A percentile compares a stretch with the other conserved stretches of the same genome.
Conservation (phyloP, 1,284 basidiomycete species). For the Puccinia sorghi region DNA sequence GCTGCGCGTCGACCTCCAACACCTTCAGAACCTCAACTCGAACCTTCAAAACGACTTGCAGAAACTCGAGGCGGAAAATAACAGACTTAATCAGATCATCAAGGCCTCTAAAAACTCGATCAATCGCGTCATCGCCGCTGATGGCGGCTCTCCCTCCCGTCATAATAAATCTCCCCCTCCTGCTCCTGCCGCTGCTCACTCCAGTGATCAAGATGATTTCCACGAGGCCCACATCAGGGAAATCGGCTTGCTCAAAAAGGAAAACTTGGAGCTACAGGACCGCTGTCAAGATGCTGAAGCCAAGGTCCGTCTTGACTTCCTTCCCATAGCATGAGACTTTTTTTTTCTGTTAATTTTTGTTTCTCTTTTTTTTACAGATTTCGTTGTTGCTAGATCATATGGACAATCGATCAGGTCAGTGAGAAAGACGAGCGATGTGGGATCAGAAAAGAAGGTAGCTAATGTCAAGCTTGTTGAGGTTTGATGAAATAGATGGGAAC, state of each 20-base stretch:
- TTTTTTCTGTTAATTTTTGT: not conserved
- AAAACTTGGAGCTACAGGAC: slow-evolving; percentile 54
- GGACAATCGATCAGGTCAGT: slow-evolving; percentile 37
- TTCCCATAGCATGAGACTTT: not conserved
- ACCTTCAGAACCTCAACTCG: not conserved
- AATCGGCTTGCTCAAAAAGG: slow-evolving; percentile 56
- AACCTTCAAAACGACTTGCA: not conserved
- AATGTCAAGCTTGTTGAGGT: not conserved
- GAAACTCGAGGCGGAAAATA: not conserved
- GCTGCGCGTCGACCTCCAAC: not conserved
- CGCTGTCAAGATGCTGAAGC: slow-evolving; percentile 53
- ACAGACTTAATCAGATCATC: slow-evolving; percentile 9
- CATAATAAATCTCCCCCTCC: not conserved
- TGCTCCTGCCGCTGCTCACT: not conserved
- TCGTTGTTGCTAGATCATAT: slow-evolving; percentile 44
- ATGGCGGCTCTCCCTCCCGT: not conserved
- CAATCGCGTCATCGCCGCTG: slow-evolving; percentile 12
- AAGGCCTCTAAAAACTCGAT: slow-evolving; percentile 38
- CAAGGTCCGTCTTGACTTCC: slow-evolving; percentile 35
- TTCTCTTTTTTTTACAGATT: slow-evolving; percentile 12
- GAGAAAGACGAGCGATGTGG: not conserved
- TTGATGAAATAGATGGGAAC: not conserved
- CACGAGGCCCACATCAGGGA: not conserved
- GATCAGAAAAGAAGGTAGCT: too few relatives aligned
- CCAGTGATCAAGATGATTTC: slow-evolving; percentile 16